Percentiles rank a stretch among this genome's conserved stretches.
phyloP scores from a whole-genome alignment of 306 rosid species.

The Carpinus fangiana region DNA sequence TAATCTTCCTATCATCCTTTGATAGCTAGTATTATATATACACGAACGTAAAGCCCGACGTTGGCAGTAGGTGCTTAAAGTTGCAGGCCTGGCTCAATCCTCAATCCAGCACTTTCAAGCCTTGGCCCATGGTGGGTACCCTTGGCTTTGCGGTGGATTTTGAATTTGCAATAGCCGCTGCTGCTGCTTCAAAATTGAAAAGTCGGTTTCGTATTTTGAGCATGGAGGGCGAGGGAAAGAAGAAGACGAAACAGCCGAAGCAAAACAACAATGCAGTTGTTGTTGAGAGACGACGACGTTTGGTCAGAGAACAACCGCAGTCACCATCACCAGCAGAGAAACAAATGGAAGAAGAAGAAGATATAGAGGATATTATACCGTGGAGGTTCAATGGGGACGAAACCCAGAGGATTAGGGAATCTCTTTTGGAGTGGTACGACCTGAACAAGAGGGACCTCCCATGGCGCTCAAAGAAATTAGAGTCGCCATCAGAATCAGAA shows the following conservation, averaged over 20 bases:
- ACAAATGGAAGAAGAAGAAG: slow-evolving; percentile 23
- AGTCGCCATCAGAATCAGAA: slow-evolving; percentile 10
- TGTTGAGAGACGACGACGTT: slow-evolving; percentile 5
- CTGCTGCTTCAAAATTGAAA: not conserved
- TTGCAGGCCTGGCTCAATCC: not conserved
- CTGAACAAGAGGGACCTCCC: slow-evolving; percentile 75
- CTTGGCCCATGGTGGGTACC: not conserved
- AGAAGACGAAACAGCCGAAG: not conserved
- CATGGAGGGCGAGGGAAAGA: not conserved
- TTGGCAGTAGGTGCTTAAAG: not conserved
- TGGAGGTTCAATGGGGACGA: slow-evolving; percentile 47
- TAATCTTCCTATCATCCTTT: too few relatives aligned
- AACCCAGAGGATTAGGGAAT: slow-evolving; percentile 41
- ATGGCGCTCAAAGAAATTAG: slow-evolving; percentile 51
- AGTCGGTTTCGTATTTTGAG: not conserved
- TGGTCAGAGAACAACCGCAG: not conserved
- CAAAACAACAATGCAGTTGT: not conserved
- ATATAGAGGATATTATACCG: slow-evolving; percentile 55
- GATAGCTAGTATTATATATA: too few relatives aligned
- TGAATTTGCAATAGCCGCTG: not conserved
- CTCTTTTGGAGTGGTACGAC: slow-evolving; percentile 75
- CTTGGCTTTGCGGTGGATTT: not conserved
- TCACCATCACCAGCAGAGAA: slow-evolving; percentile 5
- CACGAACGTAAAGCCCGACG: too few relatives aligned
- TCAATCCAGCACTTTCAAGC: not conserved